These are phyloP conservation scores for Aureobasidium sp. DNA, from an alignment of 2,329 filamentous ascomycete genomes.

Conservation along the genomic window DNA sequence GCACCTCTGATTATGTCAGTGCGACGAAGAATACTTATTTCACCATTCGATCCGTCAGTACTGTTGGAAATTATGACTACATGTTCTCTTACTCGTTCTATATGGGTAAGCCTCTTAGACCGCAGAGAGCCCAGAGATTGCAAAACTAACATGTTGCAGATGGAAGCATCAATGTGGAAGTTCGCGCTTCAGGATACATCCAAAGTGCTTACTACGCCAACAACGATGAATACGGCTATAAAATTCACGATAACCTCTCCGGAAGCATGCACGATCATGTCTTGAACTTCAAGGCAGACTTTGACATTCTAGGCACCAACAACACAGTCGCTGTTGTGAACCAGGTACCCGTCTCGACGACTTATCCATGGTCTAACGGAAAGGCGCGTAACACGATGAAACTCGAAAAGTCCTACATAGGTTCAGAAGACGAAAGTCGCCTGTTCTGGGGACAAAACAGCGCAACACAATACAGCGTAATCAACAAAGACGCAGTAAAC, in stretches of 20 bases:
- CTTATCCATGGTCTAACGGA: constrained; percentile 46
- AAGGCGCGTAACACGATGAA: constrained; percentile 47
- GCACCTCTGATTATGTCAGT: constrained; percentile 33
- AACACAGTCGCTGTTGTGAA: constrained; percentile 37
- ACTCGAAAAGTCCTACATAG: constrained; percentile 37
- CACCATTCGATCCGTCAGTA: constrained; percentile 41
- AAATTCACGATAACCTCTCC: constrained; percentile 43
- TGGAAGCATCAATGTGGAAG: constrained; percentile 45
- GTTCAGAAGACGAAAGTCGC: constrained; percentile 30
- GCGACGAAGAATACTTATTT: constrained; percentile 42
- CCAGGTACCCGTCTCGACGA: constrained; percentile 25
- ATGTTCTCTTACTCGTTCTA: constrained; percentile 46
- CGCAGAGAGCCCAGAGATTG: background rate
- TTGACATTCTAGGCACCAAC: constrained; percentile 44
- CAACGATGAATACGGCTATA: constrained; percentile 44
- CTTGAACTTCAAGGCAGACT: constrained; percentile 49
- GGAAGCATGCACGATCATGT: constrained; percentile 52
- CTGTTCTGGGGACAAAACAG: constrained; percentile 44
- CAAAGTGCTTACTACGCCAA: constrained; percentile 41
- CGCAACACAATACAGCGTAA: constrained; percentile 42
- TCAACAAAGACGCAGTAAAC: constrained; percentile 46
- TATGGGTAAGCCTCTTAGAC: constrained; percentile 19
- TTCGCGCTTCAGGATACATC: constrained; percentile 49
- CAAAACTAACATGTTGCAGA: constrained; percentile 26
- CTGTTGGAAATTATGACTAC: constrained; percentile 50